Evolutionary conservation across 2,329 filamentous ascomycete species (phyloP).

Genomic region (Colletotrichum sp.): DNA sequence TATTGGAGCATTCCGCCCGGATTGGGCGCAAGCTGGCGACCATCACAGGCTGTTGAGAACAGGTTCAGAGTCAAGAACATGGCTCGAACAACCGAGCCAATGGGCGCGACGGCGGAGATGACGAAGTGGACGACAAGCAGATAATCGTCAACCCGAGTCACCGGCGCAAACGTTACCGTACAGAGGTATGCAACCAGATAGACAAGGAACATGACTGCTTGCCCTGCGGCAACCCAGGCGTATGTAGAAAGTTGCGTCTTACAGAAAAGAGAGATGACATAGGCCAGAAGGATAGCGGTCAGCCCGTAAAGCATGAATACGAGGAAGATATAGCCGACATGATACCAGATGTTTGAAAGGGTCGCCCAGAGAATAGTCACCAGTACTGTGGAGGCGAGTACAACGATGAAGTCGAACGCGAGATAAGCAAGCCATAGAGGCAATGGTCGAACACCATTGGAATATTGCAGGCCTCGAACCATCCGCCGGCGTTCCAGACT

Average conservation of each 20-base stretch:
- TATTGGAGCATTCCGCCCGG: constrained; percentile 77
- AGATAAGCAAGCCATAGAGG: constrained; percentile 88
- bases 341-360: constrained; percentile 73
- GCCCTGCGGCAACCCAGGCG: constrained; percentile 79
- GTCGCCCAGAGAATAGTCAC: constrained; percentile 72
- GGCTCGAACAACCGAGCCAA: constrained; percentile 75
- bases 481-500: constrained; percentile 82
- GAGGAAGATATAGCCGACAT: constrained; percentile 81
- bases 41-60: constrained; percentile 80
- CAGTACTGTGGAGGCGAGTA: constrained; percentile 69
- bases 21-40: constrained; percentile 65
- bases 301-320: constrained; percentile 70
- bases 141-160: constrained; percentile 69
- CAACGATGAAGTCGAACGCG: constrained; percentile 78
- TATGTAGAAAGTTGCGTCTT: constrained; percentile 83
- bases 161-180: constrained; percentile 67
- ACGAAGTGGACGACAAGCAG: constrained; percentile 77
- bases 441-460: constrained; percentile 82
- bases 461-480: constrained; percentile 87
- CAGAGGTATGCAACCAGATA: constrained; percentile 76
- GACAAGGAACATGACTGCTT: constrained; percentile 73
- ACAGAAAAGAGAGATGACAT: constrained; percentile 81
- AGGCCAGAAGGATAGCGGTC: constrained; percentile 76
- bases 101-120: constrained; percentile 75
- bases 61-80: constrained; percentile 82